These are phyloP conservation scores for Lodderomyces elongisporus DNA, from an alignment of 1,139 yeast species.

Conservation along the genomic window DNA sequence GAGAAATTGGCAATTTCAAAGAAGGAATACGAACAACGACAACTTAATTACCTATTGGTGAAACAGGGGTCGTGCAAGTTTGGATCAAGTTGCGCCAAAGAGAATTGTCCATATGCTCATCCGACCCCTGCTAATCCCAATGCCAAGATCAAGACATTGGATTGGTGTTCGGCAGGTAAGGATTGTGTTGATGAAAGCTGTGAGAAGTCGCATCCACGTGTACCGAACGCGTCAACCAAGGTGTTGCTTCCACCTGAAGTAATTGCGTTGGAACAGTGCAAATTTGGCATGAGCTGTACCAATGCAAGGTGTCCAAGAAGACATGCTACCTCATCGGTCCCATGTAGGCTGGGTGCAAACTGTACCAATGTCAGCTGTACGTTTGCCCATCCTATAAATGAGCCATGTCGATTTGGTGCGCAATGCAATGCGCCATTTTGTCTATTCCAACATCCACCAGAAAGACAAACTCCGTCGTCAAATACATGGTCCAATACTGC, in stretches of 20 bases:
- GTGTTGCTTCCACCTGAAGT: slow-evolving; percentile 32
- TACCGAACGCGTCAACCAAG: slow-evolving; percentile 28
- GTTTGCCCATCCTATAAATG: slow-evolving; percentile 74
- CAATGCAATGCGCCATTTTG: slow-evolving; percentile 69
- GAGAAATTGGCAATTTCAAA: slow-evolving; percentile 59
- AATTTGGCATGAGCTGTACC: slow-evolving; percentile 70
- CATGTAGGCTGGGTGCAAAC: slow-evolving; percentile 76
- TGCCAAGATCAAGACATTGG: slow-evolving; percentile 61
- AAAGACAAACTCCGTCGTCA: slow-evolving; percentile 36
- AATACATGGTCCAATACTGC: slow-evolving; percentile 2
- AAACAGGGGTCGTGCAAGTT: slow-evolving; percentile 55
- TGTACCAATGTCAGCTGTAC: slow-evolving; percentile 79
- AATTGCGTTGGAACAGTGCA: slow-evolving; percentile 71
- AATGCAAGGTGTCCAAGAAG: slow-evolving; percentile 75
- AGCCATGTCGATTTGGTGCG: slow-evolving; percentile 74
- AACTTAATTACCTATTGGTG: slow-evolving; percentile 18
- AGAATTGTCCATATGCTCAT: slow-evolving; percentile 81
- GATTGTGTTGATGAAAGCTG: slow-evolving; percentile 59
- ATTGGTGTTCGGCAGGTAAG: slow-evolving; percentile 75
- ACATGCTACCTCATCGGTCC: slow-evolving; percentile 68
- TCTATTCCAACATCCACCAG: slow-evolving; percentile 74
- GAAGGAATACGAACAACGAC: slow-evolving; percentile 44
- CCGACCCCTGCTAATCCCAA: slow-evolving; percentile 81
- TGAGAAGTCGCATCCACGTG: slow-evolving; percentile 77
- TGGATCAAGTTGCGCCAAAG: slow-evolving; percentile 70